Conservation (phyloP, 73 alveolate species). For the Tetrahymena borealis region DNA sequence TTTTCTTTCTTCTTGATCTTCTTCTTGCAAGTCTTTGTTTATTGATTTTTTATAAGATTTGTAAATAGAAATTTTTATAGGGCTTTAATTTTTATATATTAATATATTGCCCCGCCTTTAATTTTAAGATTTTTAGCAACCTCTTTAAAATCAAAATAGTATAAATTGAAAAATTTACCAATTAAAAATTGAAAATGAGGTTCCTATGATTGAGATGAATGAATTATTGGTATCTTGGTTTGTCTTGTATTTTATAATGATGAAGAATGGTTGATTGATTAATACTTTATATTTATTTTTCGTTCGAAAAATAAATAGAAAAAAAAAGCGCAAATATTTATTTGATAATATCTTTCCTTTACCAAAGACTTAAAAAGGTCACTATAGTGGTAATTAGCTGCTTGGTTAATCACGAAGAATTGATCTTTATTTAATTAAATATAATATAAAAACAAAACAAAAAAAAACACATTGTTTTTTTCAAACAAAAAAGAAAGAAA, state of each 20-base stretch:
- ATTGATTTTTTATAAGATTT: neutral
- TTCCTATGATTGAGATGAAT: neutral
- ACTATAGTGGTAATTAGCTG: neutral
- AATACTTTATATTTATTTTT: no score
- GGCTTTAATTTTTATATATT: neutral
- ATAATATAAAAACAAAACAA: neutral
- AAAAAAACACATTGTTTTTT: neutral
- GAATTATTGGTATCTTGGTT: neutral
- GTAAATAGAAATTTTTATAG: neutral
- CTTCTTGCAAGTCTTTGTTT: neutral
- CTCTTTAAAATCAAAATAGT: neutral
- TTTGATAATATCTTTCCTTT: neutral
- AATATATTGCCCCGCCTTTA: neutral
- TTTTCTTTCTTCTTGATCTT: neutral
- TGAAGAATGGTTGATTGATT: no score
- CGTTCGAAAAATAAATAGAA: neutral
- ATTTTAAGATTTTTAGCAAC: neutral
- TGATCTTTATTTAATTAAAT: neutral
- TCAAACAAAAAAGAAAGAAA: neutral
- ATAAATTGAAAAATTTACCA: neutral
- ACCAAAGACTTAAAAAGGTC: neutral
- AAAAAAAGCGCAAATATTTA: neutral
- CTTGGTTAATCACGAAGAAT: neutral
- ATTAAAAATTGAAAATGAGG: neutral
- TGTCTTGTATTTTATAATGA: no score